These are phyloP conservation scores for Rubia yunnanensis DNA, from an alignment of 257 asterid genomes.

Conservation along the genomic window DNA sequence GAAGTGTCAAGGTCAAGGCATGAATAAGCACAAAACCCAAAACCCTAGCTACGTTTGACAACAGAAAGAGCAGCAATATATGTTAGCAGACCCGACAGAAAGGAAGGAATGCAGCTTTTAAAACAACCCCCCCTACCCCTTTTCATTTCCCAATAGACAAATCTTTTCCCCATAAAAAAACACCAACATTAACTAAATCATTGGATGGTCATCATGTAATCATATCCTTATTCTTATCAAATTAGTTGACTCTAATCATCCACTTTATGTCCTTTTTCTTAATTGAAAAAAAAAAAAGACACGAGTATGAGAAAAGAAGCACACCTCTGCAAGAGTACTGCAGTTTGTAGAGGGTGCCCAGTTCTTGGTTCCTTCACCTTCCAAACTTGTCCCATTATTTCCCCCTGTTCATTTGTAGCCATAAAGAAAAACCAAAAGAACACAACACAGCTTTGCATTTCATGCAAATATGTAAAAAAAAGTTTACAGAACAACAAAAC, in stretches of 20 bases:
- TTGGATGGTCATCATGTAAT: conserved; percentile 13
- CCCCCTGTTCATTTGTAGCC: conserved; percentile 34
- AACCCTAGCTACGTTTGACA: conserved; percentile 35
- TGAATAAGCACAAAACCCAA: conserved; percentile 53
- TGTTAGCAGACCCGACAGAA: conserved; percentile 68
- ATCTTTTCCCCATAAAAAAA: neutral
- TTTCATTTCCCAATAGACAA: conserved; percentile 79
- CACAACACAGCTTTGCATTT: conserved; percentile 23
- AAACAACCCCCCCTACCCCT: conserved; percentile 19
- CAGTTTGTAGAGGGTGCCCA: conserved; percentile 72
- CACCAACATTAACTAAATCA: neutral
- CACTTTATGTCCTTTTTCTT: neutral
- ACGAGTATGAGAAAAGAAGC: conserved; percentile 9
- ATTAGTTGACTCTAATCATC: conserved; percentile 16
- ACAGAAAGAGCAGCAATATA: conserved; percentile 10
- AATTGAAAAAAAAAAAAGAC: neutral
- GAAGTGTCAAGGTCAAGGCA: conserved; percentile 17
- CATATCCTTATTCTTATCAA: conserved; percentile 18
- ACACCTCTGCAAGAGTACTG: conserved; percentile 54
- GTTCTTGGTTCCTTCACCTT: conserved; percentile 71
- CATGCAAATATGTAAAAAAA: conserved; percentile 10
- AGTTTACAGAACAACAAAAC: neutral
- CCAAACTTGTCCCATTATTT: conserved; percentile 50
- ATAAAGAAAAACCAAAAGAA: conserved; percentile 26
- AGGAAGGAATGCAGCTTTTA: conserved; percentile 83